Base-by-base conservation (phyloP, 2,329 filamentous ascomycete species). In the Beauveria varroae region DNA sequence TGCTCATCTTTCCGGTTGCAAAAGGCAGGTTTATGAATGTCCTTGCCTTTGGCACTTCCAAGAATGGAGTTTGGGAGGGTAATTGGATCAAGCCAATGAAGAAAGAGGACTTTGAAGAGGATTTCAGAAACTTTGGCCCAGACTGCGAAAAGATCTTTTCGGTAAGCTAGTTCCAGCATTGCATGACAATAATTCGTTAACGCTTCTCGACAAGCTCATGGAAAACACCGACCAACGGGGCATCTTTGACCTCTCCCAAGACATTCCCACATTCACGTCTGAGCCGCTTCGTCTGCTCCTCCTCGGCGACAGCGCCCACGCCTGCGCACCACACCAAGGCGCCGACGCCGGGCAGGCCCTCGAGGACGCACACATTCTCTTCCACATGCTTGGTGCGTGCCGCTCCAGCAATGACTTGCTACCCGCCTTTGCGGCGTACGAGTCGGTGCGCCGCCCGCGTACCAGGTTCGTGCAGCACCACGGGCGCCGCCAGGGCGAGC, bases 1-100 rank as follows among this genome's bases (percentile, higher is more conserved):
- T 86, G 1, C 70, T 87, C 22, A 83, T 81, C 0, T 86, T 86
- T 63, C 82, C 84, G 0, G 81, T 86, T 41, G 77, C 79, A 8
- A 76, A 80, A 5, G 82, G 82, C 10, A 73, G 76, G 34, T 79
- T 78, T 0, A 77, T 86, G 71, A 87, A 86, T 63, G 77, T 82
- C 3, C 80, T 81, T 1, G 81, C 82, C 40, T 73, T 74, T 50
- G 68, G 75, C 2, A 74, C 74, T 0, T 68, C 71, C 22, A 52
- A 65, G 10, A 49, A 57, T n/a, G 60, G 60, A 20, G 54, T 20
- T 3, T 62, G 60, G 60, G 54, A 62, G 41, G 60, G 60, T 14
- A 52, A 53, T 28, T 62, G 60, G 60, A 51, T 62, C 28, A 62
- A 58, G 30, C 54, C 60, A 1, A 58, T 62, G 28, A 58, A 54